A percentile compares a stretch with the other conserved stretches of the same genome.
Evolutionary conservation across 345 rosid genomes (phyloP).

Genomic region (Noccaea caerulescens): DNA sequence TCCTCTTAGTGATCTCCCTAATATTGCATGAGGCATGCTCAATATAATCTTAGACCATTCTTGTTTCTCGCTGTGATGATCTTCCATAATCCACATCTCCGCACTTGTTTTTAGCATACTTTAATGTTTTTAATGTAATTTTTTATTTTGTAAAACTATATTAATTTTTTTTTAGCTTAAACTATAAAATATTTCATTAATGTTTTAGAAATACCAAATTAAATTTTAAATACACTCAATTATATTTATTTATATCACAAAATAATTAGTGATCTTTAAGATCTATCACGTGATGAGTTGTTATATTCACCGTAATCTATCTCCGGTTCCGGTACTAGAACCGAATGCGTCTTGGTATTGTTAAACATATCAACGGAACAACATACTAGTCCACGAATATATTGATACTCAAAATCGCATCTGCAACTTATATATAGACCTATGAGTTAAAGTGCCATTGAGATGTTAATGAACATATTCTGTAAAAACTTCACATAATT

Average conservation of each 20-base stretch:
- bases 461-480: too few relatives aligned
- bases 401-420: background rate
- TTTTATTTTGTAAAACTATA: too few relatives aligned
- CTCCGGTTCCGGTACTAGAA: background rate
- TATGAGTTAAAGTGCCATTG: background rate
- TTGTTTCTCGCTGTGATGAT: conserved; percentile 4
- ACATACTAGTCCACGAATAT: background rate
- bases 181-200: too few relatives aligned
- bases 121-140: too few relatives aligned
- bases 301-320: background rate
- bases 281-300: background rate
- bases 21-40: background rate
- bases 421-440: background rate
- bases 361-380: background rate
- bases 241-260: too few relatives aligned
- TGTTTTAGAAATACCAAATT: too few relatives aligned
- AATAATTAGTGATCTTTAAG: background rate
- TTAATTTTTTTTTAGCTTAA: too few relatives aligned
- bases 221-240: too few relatives aligned
- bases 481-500: too few relatives aligned
- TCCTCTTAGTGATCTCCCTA: background rate
- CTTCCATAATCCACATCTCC: conserved; percentile 22
- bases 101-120: background rate
- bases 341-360: background rate
- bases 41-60: conserved; percentile 13